Percentiles rank a stretch among this genome's conserved stretches.
These are phyloP conservation scores for Boletus coccyginus DNA, from an alignment of 768 basidiomycete species.

Conservation along the genomic window DNA sequence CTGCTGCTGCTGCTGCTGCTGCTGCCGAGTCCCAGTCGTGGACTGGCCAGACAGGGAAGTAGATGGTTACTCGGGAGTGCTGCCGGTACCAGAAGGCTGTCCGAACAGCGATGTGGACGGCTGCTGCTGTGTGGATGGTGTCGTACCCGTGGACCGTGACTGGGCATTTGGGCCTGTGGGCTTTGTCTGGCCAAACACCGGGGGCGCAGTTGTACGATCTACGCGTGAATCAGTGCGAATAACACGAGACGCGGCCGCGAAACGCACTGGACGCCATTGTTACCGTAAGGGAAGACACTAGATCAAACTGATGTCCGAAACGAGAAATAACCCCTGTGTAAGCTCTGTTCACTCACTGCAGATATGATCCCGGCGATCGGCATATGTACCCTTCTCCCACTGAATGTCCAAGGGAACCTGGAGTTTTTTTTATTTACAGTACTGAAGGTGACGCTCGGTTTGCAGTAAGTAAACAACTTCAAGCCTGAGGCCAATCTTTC, in stretches of 20 bases:
- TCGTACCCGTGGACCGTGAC: slow-evolving; percentile 19
- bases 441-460: no score
- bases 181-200: slow-evolving; percentile 33
- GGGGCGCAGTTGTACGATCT: slow-evolving; percentile 40
- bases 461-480: no score
- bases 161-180: slow-evolving; percentile 32
- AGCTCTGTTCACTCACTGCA: no score
- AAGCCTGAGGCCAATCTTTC: no score
- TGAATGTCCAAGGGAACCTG: no score
- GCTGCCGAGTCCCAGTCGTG: slow-evolving; percentile 25
- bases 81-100: slow-evolving; percentile 1
- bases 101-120: slow-evolving; percentile 17
- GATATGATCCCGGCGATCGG: no score
- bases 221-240: slow-evolving; percentile 1
- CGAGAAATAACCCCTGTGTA: neutral
- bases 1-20: slow-evolving; percentile 20
- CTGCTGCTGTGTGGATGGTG: slow-evolving; percentile 16
- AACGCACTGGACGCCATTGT: slow-evolving; percentile 18
- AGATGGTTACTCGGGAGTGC: slow-evolving; percentile 2
- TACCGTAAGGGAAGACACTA: no score
- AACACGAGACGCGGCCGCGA: neutral
- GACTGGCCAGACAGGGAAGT: slow-evolving; percentile 19
- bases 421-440: no score
- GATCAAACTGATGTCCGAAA: neutral
- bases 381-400: no score